These are phyloP conservation scores for Cenococcum geophilum DNA, from an alignment of 495 filamentous ascomycete genomes.

Conservation along the genomic window DNA sequence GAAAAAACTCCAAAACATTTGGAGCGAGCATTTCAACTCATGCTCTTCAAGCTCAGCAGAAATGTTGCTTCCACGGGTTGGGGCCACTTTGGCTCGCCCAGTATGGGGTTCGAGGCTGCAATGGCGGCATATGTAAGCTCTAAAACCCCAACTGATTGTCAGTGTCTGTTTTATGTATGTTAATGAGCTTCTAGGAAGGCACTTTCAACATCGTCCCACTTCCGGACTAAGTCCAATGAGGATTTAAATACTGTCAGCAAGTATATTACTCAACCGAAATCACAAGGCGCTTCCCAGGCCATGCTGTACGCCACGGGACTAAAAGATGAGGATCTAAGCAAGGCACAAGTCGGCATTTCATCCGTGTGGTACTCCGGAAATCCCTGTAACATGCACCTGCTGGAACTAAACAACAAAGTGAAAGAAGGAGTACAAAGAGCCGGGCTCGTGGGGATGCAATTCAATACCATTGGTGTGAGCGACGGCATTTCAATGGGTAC, in stretches of 20 bases:
- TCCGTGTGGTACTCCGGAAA: conserved; percentile 90
- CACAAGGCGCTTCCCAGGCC: conserved; percentile 95
- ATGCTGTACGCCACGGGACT: conserved; percentile 97
- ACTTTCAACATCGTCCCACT: conserved; percentile 25
- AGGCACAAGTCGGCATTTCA: conserved; percentile 94
- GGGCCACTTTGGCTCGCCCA: conserved; percentile 19
- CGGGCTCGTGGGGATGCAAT: conserved; percentile 54
- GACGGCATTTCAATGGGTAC: conserved; percentile 80
- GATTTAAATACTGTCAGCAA: conserved; percentile 68
- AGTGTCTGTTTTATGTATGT: background rate
- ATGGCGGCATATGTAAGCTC: conserved; percentile 24
- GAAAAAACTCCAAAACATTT: no score
- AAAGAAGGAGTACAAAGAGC: conserved; percentile 68
- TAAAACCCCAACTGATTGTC: conserved; percentile 1
- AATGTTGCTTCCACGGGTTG: conserved; percentile 23
- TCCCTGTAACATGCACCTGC: conserved; percentile 98
- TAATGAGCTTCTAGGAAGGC: conserved; percentile 24
- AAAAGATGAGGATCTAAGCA: conserved; percentile 75
- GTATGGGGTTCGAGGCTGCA: conserved; percentile 13
- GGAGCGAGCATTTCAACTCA: no score
- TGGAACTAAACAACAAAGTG: conserved; percentile 77
- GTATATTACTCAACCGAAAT: conserved; percentile 86
- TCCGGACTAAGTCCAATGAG: conserved; percentile 14
- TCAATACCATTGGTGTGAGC: conserved; percentile 96
- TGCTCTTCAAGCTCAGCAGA: background rate